Percentiles rank a stretch among this genome's conserved stretches.
These are phyloP conservation scores for Clitopilus hobsonii DNA, from an alignment of 768 basidiomycete genomes.

Conservation along the genomic window DNA sequence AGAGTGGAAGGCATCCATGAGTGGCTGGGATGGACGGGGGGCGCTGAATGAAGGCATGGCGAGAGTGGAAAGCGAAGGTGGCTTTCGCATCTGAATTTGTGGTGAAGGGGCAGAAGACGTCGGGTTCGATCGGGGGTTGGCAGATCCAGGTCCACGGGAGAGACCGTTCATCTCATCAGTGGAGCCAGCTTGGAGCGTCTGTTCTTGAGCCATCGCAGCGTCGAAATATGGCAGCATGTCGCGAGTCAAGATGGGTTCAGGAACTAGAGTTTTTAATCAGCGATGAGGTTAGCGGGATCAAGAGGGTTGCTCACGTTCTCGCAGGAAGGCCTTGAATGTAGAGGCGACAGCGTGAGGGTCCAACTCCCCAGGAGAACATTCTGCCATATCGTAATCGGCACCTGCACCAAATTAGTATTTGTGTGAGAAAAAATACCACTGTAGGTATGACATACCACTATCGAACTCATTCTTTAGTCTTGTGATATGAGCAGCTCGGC, in stretches of 20 bases:
- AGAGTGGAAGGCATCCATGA: conserved; percentile 53
- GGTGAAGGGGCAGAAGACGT: conserved; percentile 14
- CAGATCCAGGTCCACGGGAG: too few species aligned
- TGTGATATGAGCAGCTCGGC: conserved; percentile 75
- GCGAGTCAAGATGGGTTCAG: conserved; percentile 79
- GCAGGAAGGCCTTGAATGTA: conserved; percentile 87
- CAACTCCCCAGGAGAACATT: conserved; percentile 77
- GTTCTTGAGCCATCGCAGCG: conserved; percentile 58
- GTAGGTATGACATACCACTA: conserved; percentile 37
- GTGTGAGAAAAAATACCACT: conserved; percentile 10
- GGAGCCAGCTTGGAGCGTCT: conserved; percentile 28
- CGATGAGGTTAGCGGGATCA: conserved; percentile 4
- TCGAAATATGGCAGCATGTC: conserved; percentile 74
- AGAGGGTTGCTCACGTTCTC: conserved; percentile 68
- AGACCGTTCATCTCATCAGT: conserved; percentile 11
- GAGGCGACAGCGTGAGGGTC: conserved; percentile 95
- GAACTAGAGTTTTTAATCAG: conserved; percentile 49
- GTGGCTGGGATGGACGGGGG: conserved; percentile 51
- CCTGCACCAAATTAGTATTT: conserved; percentile 41
- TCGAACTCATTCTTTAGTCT: conserved; percentile 81
- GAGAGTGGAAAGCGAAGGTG: conserved; percentile 76
- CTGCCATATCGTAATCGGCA: conserved; percentile 79
- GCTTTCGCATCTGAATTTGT: conserved; percentile 49
- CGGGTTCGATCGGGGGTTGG: background rate
- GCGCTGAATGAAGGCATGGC: conserved; percentile 66